These are phyloP conservation scores for Xylariaceae sp. DNA, from an alignment of 2,329 filamentous ascomycete genomes.

Conservation along the genomic window DNA sequence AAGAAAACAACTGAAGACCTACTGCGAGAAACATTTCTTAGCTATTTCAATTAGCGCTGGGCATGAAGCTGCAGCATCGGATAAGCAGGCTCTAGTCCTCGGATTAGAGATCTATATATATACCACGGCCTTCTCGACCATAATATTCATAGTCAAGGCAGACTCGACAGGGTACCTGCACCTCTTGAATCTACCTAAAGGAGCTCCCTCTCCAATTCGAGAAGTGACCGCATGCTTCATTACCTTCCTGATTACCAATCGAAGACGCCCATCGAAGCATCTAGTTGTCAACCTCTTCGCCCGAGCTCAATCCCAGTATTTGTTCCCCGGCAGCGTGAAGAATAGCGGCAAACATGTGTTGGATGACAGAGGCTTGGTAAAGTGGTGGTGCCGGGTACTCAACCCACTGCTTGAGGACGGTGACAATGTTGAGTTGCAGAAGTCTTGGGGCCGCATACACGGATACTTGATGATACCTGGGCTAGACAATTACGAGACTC, in stretches of 20 bases:
- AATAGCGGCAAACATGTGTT: constrained; percentile 87
- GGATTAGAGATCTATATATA: constrained; percentile 89
- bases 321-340: constrained; percentile 90
- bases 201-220: constrained; percentile 73
- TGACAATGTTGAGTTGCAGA: constrained; percentile 34
- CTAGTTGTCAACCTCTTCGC: constrained; percentile 89
- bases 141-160: constrained; percentile 93
- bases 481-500: constrained; percentile 77
- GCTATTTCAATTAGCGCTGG: constrained; percentile 50
- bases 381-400: constrained; percentile 92
- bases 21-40: constrained; percentile 81
- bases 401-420: constrained; percentile 69
- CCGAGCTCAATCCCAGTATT: constrained; percentile 86
- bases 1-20: constrained; percentile 57
- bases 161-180: constrained; percentile 90
- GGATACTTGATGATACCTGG: constrained; percentile 89
- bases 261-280: constrained; percentile 65
- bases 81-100: constrained; percentile 68
- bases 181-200: constrained; percentile 63
- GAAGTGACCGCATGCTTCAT: constrained; percentile 76
- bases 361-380: constrained; percentile 85
- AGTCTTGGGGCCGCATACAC: constrained; percentile 54
- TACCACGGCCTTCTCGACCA: constrained; percentile 77
- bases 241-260: constrained; percentile 69
- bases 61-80: constrained; percentile 13